Evolutionary conservation across 768 basidiomycete species (phyloP).

Genomic region (Dacryopinax spathularia): DNA sequence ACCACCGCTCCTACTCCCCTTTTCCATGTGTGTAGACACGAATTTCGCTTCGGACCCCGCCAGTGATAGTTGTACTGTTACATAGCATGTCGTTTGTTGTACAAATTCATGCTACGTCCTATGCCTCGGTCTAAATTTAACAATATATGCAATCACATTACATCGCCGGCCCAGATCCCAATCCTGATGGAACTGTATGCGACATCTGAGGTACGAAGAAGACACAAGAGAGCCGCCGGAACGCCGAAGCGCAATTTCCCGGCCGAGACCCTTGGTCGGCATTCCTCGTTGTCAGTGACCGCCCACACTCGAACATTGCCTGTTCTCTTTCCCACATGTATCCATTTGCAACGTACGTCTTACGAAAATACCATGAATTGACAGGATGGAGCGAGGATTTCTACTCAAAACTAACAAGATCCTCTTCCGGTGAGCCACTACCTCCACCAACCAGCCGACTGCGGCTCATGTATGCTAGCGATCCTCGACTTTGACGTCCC

Average conservation of each 20-base stretch:
- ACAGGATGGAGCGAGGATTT: slow-evolving; percentile 96
- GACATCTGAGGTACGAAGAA: too few species aligned
- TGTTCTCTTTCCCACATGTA: slow-evolving; percentile 38
- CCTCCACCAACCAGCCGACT: slow-evolving; percentile 1
- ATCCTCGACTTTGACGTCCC: slow-evolving; percentile 87
- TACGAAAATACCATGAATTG: slow-evolving; percentile 78
- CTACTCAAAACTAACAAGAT: slow-evolving; percentile 76
- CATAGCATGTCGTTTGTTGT: background rate
- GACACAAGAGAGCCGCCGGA: too few species aligned
- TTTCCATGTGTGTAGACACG: background rate
- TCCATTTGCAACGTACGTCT: slow-evolving; percentile 74
- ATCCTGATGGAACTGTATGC: too few species aligned
- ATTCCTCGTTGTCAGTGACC: background rate
- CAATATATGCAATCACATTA: too few species aligned
- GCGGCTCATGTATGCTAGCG: slow-evolving; percentile 33
- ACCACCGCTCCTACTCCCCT: background rate
- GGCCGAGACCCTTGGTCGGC: too few species aligned
- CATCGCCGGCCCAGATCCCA: too few species aligned
- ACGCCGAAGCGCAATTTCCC: too few species aligned
- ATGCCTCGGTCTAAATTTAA: slow-evolving; percentile 2
- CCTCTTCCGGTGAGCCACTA: slow-evolving; percentile 54
- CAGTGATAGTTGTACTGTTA: background rate
- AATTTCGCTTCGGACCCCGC: background rate
- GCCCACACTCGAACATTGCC: background rate
- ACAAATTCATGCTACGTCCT: background rate